phyloP scores from a whole-genome alignment of 257 asterid species.

The Nicotiana otophora region DNA sequence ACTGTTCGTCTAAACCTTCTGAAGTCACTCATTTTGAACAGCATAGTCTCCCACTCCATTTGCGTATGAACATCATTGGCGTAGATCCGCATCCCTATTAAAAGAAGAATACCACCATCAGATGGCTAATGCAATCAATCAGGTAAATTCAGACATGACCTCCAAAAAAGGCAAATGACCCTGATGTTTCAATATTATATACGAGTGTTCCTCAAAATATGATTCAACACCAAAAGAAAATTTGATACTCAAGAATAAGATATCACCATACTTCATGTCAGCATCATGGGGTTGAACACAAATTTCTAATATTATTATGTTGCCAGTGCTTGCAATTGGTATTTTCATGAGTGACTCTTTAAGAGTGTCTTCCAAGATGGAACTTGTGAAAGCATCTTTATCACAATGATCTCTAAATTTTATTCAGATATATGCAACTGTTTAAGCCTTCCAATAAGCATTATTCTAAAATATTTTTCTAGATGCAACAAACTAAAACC shows the following conservation, averaged over 20 bases:
- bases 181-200: not conserved
- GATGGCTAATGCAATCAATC: not conserved
- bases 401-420: not conserved
- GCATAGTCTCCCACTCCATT: conserved; percentile 64
- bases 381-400: too few species aligned
- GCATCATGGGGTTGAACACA: not conserved
- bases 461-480: not conserved
- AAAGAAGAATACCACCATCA: conserved; percentile 1
- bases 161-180: not conserved
- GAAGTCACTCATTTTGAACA: conserved; percentile 66
- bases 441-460: not conserved
- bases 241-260: not conserved
- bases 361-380: too few species aligned
- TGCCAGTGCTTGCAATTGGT: not conserved
- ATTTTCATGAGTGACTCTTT: too few species aligned
- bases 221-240: not conserved
- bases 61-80: conserved; percentile 24
- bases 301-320: not conserved
- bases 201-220: not conserved
- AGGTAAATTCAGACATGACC: not conserved
- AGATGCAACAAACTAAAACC: not conserved
- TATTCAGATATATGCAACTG: not conserved
- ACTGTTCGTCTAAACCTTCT: conserved; percentile 68
- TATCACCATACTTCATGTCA: not conserved
- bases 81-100: conserved; percentile 17